These are phyloP conservation scores for Scutellaria barbata DNA, from an alignment of 257 asterid species.

Conservation along the genomic window DNA sequence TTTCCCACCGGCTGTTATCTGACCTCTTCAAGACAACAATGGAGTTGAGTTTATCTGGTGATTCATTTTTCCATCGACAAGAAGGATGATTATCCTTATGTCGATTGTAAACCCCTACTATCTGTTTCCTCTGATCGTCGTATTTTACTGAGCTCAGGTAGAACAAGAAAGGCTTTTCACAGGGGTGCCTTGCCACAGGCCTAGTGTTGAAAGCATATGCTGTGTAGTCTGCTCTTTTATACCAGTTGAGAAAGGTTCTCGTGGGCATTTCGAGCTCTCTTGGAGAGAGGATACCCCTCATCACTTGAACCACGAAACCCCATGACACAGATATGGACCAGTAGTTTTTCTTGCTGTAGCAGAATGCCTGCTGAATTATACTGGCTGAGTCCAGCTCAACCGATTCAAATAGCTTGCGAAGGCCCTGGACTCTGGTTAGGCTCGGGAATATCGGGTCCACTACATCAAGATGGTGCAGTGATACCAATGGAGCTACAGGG, in stretches of 20 bases:
- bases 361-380: constrained; percentile 77
- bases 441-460: constrained; percentile 84
- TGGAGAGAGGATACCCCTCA: constrained; percentile 72
- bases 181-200: constrained; percentile 81
- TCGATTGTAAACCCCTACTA: constrained; percentile 63
- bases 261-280: constrained; percentile 86
- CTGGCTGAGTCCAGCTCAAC: constrained; percentile 69
- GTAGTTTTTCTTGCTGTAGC: constrained; percentile 62
- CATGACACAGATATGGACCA: constrained; percentile 85
- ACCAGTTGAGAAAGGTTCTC: constrained; percentile 83
- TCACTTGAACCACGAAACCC: constrained; percentile 80
- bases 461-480: constrained; percentile 89
- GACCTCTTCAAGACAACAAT: constrained; percentile 70
- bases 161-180: constrained; percentile 77
- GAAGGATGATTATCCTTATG: constrained; percentile 55
- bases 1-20: constrained; percentile 64
- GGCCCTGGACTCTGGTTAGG: constrained; percentile 50
- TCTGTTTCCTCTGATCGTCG: constrained; percentile 56
- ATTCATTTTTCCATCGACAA: constrained; percentile 67
- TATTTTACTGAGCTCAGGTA: constrained; percentile 61
- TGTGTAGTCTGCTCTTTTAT: constrained; percentile 71
- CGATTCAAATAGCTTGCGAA: constrained; percentile 53
- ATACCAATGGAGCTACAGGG: constrained; percentile 78
- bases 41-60: constrained; percentile 56
- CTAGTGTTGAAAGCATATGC: constrained; percentile 91